Evolutionary conservation across 345 rosid genomes (phyloP).

Genomic region (Linum trigynum): DNA sequence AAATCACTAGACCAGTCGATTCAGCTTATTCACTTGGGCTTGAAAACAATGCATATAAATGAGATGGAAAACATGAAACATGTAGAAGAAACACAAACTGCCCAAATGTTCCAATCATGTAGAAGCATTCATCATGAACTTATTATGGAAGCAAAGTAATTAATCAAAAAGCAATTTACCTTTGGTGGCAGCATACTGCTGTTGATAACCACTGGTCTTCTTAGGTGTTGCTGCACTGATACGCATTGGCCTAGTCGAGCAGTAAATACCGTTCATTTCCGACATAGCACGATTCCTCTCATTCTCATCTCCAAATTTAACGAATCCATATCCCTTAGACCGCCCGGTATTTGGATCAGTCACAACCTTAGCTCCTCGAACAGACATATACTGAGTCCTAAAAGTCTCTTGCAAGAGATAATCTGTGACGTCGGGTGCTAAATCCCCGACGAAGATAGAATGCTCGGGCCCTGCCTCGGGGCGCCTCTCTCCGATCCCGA

Average conservation of each 20-base stretch:
- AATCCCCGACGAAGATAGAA: slow-evolving; percentile 94
- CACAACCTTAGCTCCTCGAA: slow-evolving; percentile 98
- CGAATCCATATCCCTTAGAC: slow-evolving; percentile 95
- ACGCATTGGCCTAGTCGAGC: slow-evolving; percentile 92
- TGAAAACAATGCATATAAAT: slow-evolving; percentile 7
- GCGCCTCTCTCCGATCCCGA: slow-evolving; percentile 81
- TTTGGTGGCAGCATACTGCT: slow-evolving; percentile 49
- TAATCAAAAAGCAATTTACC: slow-evolving; percentile 23
- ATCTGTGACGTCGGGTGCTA: slow-evolving; percentile 90
- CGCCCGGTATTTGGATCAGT: slow-evolving; percentile 96
- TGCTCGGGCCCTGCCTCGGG: slow-evolving; percentile 88
- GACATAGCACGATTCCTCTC: slow-evolving; percentile 90
- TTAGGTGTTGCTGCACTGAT: slow-evolving; percentile 88
- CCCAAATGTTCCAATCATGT: background rate
- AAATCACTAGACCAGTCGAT: background rate
- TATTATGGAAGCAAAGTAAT: too few relatives aligned
- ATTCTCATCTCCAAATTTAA: slow-evolving; percentile 77
- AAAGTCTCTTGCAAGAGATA: slow-evolving; percentile 91
- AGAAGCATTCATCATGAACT: too few relatives aligned
- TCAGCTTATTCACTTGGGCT: background rate
- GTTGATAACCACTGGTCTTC: slow-evolving; percentile 56
- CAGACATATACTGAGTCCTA: slow-evolving; percentile 68
- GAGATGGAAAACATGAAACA: background rate
- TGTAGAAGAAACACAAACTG: too few relatives aligned
- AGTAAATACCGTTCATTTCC: slow-evolving; percentile 89